Evolutionary conservation across 2,329 filamentous ascomycete genomes (phyloP), one percentile per base, ranked within the genome.

Genomic region (Nectriaceae sp.): DNA sequence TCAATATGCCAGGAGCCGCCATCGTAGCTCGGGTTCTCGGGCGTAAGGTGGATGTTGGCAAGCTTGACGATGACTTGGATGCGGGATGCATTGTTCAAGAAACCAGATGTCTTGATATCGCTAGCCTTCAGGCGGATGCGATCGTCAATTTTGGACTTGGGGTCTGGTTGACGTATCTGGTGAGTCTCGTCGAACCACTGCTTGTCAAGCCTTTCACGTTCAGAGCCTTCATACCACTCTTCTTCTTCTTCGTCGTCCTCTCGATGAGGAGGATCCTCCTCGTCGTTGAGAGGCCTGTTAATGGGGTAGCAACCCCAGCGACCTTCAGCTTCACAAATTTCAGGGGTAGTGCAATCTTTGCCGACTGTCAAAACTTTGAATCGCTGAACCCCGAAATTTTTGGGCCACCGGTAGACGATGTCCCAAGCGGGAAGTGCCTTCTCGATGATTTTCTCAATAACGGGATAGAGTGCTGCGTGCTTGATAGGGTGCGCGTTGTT

Each of bases 21-120:
- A 0, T 67, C 64, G 53, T 82, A 87, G 0, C 60, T 59, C 0
- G 83, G 79, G 2, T 80, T 75, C 16, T 80, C 77, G 0, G 84
- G 84, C 0, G 75, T 81, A 1, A 88, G 71, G 21, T 84, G 74
- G 38, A 87, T 80, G 40, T 78, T 82, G 13, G 80, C 75, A 11
- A 88, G 67, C 63, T 87, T 87, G 44, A 85, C 76, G 46, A 87
- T 82, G 35, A 88, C 71, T 50, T 88, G 85, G 0, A 87, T 65
- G 3, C 66, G 66, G 10, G 61, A 47, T 3, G 53, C 49, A 20
- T 55, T 57, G 4, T 61, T 31, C 40, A 67, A 66, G 53, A 70
- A 73, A 2, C 57, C 58, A 2, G 52, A 44, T 3, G 57, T 47
- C 26, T 65, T 62, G 40, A 69, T 54, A 13, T 65, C 55, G 13